Evolutionary conservation across 2,329 filamentous ascomycete species (phyloP).

Genomic region (Paecilomyces formosus): DNA sequence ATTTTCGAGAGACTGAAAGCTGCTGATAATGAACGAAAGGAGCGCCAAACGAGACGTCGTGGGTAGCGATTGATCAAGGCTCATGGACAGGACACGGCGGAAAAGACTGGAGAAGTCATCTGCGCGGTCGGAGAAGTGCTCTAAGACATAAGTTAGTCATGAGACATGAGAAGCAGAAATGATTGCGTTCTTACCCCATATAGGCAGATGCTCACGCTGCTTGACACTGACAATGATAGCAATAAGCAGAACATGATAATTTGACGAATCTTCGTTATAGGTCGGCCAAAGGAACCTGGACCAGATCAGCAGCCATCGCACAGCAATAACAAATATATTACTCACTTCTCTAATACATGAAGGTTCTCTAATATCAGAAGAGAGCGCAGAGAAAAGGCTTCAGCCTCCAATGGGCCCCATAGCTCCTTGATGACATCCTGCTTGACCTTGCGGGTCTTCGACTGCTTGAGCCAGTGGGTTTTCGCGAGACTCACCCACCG

Average conservation of each 20-base stretch:
- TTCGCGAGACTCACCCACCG: constrained; percentile 63
- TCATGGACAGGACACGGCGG: constrained; percentile 81
- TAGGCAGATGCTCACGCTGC: constrained; percentile 74
- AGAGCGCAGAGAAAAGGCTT: constrained; percentile 68
- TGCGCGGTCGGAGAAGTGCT: constrained; percentile 67
- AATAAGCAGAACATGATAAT: constrained; percentile 83
- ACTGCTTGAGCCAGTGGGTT: constrained; percentile 72
- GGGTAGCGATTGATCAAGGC: constrained; percentile 61
- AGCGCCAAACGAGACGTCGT: constrained; percentile 67
- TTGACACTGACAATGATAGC: constrained; percentile 83
- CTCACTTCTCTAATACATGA: constrained; percentile 76
- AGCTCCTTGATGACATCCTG: constrained; percentile 78
- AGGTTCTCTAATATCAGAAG: constrained; percentile 80
- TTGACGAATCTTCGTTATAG: constrained; percentile 80
- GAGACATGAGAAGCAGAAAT: not conserved
- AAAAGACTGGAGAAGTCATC: constrained; percentile 84
- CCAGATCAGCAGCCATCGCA: constrained; percentile 6
- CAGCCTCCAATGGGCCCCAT: constrained; percentile 80
- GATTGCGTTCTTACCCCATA: constrained; percentile 61
- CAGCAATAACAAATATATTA: not conserved
- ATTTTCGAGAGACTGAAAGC: constrained; percentile 90
- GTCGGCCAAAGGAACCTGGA: constrained; percentile 86
- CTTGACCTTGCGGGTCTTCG: constrained; percentile 68
- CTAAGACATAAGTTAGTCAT: constrained; percentile 39
- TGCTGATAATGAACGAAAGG: constrained; percentile 81